Evolutionary conservation across 1,284 basidiomycete species (phyloP), one percentile per base, ranked within the genome.

Genomic region (Microbotryomycetes sp.): DNA sequence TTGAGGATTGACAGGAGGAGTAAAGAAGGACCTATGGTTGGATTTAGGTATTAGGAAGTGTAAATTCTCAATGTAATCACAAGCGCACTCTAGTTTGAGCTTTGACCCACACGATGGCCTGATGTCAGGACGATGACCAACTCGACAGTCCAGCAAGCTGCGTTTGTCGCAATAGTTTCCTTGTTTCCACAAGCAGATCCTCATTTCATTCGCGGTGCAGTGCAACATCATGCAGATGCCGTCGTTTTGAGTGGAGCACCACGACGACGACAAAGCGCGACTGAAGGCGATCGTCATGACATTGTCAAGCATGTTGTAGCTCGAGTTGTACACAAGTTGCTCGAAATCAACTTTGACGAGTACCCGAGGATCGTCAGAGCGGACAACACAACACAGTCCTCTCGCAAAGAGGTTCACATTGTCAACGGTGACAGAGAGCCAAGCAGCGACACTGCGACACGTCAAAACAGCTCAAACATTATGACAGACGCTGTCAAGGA

Each of bases 1-100:
- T 28, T 67, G 22, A 67, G 64, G 60, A 70, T 70, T 51, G 69
- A 71, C 54, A 54, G 71, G 45, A 55, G 65, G 58, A 64, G 65
- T 19, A 69, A 59, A 57, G 70, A 70, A 28, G 66, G 66, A 1
- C 58, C 61, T 1, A 56, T 55, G 36, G 53, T 68, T 0, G 64
- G 63, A 6, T 59, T 68, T 48, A 63, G 52, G 59, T 16, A 29
- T 23, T 58, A 46, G 42, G 19, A 42, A 42, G 36, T 42, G 36
- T 12, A 9, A n/a, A n/a, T n/a, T n/a, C n/a, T n/a, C n/a, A n/a
- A n/a, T n/a, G n/a, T n/a, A n/a, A n/a, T n/a, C n/a, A n/a, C n/a
- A n/a, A n/a, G n/a, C n/a, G n/a, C n/a, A n/a, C n/a, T n/a, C n/a
- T n/a, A n/a, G n/a, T n/a, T n/a, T n/a, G n/a, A n/a, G n/a, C n/a